phyloP scores from a whole-genome alignment of 2,329 filamentous ascomycete genomes.

The Coniochaeta hoffmannii region DNA sequence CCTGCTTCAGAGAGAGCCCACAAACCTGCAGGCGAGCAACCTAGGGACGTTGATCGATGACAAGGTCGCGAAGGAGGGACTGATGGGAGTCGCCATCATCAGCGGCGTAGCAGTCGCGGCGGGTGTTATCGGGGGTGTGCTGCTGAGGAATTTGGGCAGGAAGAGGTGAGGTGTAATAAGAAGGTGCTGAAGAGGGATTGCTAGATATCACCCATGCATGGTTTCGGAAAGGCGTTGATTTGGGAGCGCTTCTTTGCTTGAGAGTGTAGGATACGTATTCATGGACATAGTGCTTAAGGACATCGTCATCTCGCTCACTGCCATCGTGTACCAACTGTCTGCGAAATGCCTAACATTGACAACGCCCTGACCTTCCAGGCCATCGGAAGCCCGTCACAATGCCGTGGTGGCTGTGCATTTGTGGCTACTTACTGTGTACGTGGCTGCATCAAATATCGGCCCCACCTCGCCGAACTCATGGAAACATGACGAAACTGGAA shows the following conservation, averaged over 20 bases:
- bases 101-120: conserved; percentile 88
- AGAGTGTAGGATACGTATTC: neutral
- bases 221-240: neutral
- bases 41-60: conserved; percentile 86
- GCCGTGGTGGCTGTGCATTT: neutral
- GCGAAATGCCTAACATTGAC: too few relatives aligned
- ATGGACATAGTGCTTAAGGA: too few relatives aligned
- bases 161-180: conserved; percentile 35
- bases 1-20: conserved; percentile 81
- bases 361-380: too few relatives aligned
- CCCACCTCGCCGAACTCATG: neutral
- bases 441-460: neutral
- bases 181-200: neutral
- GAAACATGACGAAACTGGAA: neutral
- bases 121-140: conserved; percentile 82
- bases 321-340: too few relatives aligned
- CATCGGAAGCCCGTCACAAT: too few relatives aligned
- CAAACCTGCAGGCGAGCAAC: conserved; percentile 84
- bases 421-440: too few relatives aligned
- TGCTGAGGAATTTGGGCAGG: conserved; percentile 69
- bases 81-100: conserved; percentile 91
- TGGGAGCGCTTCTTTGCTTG: neutral
- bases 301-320: too few relatives aligned
- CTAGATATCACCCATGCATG: neutral
- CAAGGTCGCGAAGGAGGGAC: conserved; percentile 87